Evolutionary conservation across 2,329 filamentous ascomycete species (phyloP).

Genomic region (Monilinia vaccinii-corymbosi): DNA sequence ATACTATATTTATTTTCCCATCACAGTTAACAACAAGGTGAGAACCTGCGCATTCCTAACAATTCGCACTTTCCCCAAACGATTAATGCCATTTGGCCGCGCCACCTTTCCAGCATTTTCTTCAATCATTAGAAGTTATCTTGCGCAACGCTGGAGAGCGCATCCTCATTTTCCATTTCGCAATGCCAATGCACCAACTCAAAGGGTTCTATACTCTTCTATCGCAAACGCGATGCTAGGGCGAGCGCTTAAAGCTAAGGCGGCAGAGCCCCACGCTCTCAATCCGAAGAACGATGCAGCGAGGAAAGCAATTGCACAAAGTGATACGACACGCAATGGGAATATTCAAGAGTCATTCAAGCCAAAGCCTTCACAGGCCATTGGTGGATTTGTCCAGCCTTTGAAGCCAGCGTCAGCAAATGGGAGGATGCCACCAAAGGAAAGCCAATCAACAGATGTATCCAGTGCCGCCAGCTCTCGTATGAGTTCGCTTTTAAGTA

Average conservation of each 20-base stretch:
- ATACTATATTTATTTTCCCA: not conserved
- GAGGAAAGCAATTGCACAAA: slow-evolving; percentile 50
- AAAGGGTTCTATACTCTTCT: slow-evolving; percentile 21
- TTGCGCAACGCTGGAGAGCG: slow-evolving; percentile 25
- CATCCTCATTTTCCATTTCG: slow-evolving; percentile 12
- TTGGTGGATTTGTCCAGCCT: slow-evolving; percentile 28
- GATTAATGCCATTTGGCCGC: slow-evolving; percentile 28
- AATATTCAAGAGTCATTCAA: slow-evolving; percentile 45
- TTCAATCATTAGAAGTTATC: slow-evolving; percentile 21
- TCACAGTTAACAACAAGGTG: not conserved
- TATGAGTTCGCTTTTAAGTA: slow-evolving; percentile 35
- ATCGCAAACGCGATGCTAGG: slow-evolving; percentile 30
- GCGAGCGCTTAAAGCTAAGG: slow-evolving; percentile 21
- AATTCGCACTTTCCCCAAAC: slow-evolving; percentile 9
- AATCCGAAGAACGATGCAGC: slow-evolving; percentile 24
- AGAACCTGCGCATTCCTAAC: slow-evolving; percentile 13
- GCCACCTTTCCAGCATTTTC: slow-evolving; percentile 21
- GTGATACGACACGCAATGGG: slow-evolving; percentile 41
- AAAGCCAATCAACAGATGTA: slow-evolving; percentile 8
- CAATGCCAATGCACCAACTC: slow-evolving; percentile 18
- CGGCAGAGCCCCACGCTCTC: slow-evolving; percentile 9
- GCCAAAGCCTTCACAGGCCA: slow-evolving; percentile 30
- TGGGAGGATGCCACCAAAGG: slow-evolving; percentile 1
- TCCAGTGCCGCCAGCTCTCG: slow-evolving; percentile 26
- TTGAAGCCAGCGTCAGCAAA: slow-evolving; percentile 21